Evolutionary conservation across 345 rosid species (phyloP).

Genomic region (Salix dunnii): DNA sequence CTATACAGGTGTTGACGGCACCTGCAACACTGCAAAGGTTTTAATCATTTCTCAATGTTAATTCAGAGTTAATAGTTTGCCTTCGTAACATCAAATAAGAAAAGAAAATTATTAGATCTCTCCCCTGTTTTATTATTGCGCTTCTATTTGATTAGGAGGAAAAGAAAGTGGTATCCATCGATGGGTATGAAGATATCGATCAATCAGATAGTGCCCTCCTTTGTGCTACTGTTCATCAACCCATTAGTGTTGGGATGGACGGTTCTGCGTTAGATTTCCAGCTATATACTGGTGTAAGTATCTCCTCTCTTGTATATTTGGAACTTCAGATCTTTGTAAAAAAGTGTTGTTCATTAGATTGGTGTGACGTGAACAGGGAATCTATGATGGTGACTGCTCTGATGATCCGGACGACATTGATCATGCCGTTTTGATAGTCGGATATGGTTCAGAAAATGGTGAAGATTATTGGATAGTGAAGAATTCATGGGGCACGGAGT

Average conservation of each 20-base stretch:
- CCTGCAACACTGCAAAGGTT: conserved; percentile 63
- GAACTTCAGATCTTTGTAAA: neutral
- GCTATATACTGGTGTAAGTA: conserved; percentile 62
- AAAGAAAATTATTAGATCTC: no score
- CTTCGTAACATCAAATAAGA: no score
- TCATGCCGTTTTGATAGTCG: conserved; percentile 72
- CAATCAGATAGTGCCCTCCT: conserved; percentile 53
- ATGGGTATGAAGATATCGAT: conserved; percentile 63
- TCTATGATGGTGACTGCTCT: conserved; percentile 58
- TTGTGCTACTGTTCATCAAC: conserved; percentile 68
- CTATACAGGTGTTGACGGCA: conserved; percentile 52
- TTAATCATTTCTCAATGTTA: neutral
- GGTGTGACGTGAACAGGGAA: conserved; percentile 39
- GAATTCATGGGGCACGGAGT: conserved; percentile 76
- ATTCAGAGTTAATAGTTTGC: neutral
- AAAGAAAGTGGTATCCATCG: conserved; percentile 47
- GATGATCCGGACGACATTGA: conserved; percentile 59
- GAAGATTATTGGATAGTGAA: conserved; percentile 80
- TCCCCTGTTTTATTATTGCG: neutral
- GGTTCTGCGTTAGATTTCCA: conserved; percentile 75
- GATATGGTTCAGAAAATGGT: conserved; percentile 58
- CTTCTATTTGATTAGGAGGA: conserved; percentile 42
- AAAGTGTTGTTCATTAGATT: neutral
- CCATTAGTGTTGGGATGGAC: conserved; percentile 68
- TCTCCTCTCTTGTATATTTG: neutral